A percentile compares a stretch with the other conserved stretches of the same genome.
phyloP scores from a whole-genome alignment of 805 yeast genomes.

The Candida ipomoeae region DNA sequence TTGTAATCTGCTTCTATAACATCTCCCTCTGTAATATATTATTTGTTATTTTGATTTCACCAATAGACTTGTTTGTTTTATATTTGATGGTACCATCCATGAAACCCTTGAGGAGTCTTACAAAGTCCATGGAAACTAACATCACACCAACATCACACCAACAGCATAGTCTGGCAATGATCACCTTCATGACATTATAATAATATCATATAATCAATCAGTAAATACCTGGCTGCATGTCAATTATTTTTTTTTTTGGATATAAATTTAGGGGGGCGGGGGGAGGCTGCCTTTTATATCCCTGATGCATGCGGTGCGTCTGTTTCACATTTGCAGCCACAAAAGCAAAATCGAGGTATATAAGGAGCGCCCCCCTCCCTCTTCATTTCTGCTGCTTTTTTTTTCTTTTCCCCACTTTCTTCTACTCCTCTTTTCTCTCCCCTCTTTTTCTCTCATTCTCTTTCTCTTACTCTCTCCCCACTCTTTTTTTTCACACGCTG shows the following conservation, averaged over 20 bases:
- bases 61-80: no score
- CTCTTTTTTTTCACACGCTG: background rate
- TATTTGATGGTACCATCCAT: no score
- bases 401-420: background rate
- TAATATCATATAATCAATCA: no score
- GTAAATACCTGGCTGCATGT: background rate
- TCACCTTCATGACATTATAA: no score
- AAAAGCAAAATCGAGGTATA: background rate
- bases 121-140: no score
- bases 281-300: background rate
- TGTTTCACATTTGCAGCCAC: conserved; percentile 4
- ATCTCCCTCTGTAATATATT: no score
- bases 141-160: no score
- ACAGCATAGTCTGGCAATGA: no score
- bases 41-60: no score
- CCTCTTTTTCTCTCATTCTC: background rate
- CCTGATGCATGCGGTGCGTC: background rate
- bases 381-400: no score
- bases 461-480: background rate
- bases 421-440: background rate
- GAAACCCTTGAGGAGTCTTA: no score
- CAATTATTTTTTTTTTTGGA: background rate
- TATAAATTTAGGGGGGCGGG: background rate
- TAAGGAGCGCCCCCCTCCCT: background rate
- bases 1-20: no score